Percentiles rank a stretch among this genome's conserved stretches.
These are phyloP conservation scores for Russula sp. DNA, from an alignment of 768 basidiomycete species.

Conservation along the genomic window DNA sequence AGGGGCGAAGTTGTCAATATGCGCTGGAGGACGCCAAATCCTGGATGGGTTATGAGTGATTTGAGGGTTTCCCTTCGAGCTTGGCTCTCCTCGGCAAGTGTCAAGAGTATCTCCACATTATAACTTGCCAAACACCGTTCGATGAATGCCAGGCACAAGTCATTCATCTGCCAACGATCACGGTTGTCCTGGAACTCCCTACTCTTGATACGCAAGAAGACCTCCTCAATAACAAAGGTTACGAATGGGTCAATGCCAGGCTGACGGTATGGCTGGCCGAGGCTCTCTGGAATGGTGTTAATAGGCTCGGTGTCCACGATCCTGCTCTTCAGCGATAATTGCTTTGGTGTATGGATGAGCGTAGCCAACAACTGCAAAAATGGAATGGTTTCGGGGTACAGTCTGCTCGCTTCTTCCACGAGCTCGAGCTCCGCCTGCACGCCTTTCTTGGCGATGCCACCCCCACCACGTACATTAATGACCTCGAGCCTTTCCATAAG, in stretches of 20 bases:
- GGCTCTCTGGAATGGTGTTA: conserved; percentile 69
- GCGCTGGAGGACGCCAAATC: conserved; percentile 78
- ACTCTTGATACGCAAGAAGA: conserved; percentile 68
- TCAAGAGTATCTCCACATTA: conserved; percentile 66
- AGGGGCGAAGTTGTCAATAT: conserved; percentile 66
- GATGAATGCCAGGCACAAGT: conserved; percentile 75
- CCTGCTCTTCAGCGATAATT: conserved; percentile 52
- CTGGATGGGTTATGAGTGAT: conserved; percentile 67
- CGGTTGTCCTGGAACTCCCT: conserved; percentile 68
- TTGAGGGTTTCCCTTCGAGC: conserved; percentile 47
- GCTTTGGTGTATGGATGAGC: conserved; percentile 77
- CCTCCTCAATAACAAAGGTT: conserved; percentile 83
- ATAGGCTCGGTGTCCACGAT: conserved; percentile 51
- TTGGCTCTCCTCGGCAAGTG: conserved; percentile 44
- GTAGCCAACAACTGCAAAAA: conserved; percentile 79
- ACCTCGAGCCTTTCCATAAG: conserved; percentile 81
- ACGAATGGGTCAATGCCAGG: conserved; percentile 79
- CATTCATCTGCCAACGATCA: conserved; percentile 84
- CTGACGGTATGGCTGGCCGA: conserved; percentile 74
- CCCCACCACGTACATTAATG: conserved; percentile 59
- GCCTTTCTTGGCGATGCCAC: conserved; percentile 56
- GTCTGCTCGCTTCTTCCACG: conserved; percentile 66
- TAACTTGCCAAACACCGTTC: conserved; percentile 79
- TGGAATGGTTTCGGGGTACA: conserved; percentile 85
- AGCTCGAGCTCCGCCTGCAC: conserved; percentile 85